These are phyloP conservation scores for Cardamine resedifolia DNA, from an alignment of 345 rosid species.

Conservation along the genomic window DNA sequence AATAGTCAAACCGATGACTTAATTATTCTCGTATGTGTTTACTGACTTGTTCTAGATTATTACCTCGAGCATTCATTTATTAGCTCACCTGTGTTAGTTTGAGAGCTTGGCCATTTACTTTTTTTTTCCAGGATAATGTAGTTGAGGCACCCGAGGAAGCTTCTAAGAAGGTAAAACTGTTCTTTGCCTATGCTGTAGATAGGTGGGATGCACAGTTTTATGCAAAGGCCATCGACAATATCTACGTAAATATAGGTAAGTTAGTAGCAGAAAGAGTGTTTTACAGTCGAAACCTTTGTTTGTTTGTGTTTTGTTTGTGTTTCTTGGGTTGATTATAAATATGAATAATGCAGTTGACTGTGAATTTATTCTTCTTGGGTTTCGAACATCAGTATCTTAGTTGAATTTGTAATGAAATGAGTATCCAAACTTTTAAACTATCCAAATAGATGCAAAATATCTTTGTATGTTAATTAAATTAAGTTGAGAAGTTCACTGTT, in stretches of 20 bases:
- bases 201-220: slow-evolving; percentile 84
- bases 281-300: neutral
- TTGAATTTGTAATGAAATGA: neutral
- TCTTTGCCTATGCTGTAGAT: slow-evolving; percentile 65
- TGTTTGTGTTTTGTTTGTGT: neutral
- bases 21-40: slow-evolving; percentile 61
- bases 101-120: slow-evolving; percentile 2
- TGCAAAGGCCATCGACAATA: slow-evolving; percentile 76
- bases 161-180: slow-evolving; percentile 57
- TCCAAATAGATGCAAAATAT: neutral
- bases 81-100: slow-evolving; percentile 12
- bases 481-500: slow-evolving; percentile 1
- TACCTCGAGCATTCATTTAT: neutral
- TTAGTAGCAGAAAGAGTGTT: slow-evolving; percentile 15
- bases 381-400: neutral
- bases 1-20: slow-evolving; percentile 65
- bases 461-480: slow-evolving; percentile 10
- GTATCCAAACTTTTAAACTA: neutral
- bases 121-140: slow-evolving; percentile 54
- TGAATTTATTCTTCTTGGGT: neutral
- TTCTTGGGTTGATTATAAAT: neutral
- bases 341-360: neutral
- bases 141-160: slow-evolving; percentile 61
- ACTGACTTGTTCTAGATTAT: slow-evolving; percentile 6
- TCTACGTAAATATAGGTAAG: slow-evolving; percentile 76